phyloP scores from a whole-genome alignment of 2,329 filamentous ascomycete genomes.

The Fusarium metavorans region DNA sequence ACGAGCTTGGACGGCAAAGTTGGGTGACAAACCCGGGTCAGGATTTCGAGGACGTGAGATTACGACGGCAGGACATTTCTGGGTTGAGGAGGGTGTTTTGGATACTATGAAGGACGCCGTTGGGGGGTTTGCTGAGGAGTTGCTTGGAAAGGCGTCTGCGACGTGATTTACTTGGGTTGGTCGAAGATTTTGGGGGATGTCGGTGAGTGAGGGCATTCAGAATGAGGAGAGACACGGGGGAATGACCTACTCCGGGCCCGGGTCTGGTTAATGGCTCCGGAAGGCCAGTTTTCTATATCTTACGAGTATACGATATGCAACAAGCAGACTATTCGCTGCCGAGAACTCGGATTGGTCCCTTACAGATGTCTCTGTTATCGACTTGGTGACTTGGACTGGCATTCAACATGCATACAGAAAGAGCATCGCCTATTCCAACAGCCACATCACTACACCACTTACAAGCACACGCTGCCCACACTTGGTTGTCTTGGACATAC shows the following conservation, averaged over 20 bases:
- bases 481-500: neutral
- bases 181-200: too few species aligned
- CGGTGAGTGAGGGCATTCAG: neutral
- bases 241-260: too few species aligned
- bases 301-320: too few species aligned
- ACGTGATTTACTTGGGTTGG: neutral
- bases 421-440: neutral
- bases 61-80: conserved; percentile 71
- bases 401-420: neutral
- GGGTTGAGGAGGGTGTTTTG: conserved; percentile 66
- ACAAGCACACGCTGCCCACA: neutral
- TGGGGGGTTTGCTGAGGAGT: conserved; percentile 43
- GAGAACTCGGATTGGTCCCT: too few species aligned
- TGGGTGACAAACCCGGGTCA: conserved; percentile 59
- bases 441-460: neutral
- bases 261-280: too few species aligned
- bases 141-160: conserved; percentile 20
- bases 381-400: neutral
- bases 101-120: conserved; percentile 43
- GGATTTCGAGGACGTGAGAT: conserved; percentile 63
- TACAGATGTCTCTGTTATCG: neutral
- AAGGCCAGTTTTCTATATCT: too few species aligned
- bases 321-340: too few species aligned
- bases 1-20: conserved; percentile 71
- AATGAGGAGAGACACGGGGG: too few species aligned